phyloP scores from a whole-genome alignment of 768 basidiomycete species.

The Rhizopogon rudus region DNA sequence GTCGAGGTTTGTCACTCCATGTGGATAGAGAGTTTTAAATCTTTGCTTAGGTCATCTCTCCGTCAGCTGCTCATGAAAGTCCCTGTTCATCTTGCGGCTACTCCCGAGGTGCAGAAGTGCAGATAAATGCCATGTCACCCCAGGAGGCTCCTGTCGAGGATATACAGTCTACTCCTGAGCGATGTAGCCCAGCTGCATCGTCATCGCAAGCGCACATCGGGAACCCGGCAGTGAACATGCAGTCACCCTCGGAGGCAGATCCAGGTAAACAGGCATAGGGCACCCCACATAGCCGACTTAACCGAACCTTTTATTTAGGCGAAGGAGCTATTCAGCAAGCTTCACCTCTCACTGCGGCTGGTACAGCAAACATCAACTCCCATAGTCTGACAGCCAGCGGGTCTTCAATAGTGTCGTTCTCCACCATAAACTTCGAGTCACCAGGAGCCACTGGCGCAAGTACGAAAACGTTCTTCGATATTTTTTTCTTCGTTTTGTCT shows the following conservation, averaged over 20 bases:
- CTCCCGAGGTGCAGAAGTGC: no score
- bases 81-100: no score
- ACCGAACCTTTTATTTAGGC: background rate
- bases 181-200: background rate
- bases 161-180: background rate
- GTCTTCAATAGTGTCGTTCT: no score
- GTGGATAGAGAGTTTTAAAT: no score
- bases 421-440: no score
- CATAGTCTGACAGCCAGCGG: no score
- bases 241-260: background rate
- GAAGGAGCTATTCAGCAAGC: background rate
- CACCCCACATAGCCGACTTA: background rate
- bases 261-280: background rate
- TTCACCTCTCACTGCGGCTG: background rate
- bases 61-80: no score
- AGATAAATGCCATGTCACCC: background rate
- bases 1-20: no score
- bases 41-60: no score
- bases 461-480: no score
- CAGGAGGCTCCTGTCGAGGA: background rate
- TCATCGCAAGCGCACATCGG: background rate
- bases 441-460: no score
- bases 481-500: no score
- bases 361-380: background rate
- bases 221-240: background rate